Base-by-base conservation (phyloP, 371 early-diverging fungal species). In the Lichtheimia ornata region DNA sequence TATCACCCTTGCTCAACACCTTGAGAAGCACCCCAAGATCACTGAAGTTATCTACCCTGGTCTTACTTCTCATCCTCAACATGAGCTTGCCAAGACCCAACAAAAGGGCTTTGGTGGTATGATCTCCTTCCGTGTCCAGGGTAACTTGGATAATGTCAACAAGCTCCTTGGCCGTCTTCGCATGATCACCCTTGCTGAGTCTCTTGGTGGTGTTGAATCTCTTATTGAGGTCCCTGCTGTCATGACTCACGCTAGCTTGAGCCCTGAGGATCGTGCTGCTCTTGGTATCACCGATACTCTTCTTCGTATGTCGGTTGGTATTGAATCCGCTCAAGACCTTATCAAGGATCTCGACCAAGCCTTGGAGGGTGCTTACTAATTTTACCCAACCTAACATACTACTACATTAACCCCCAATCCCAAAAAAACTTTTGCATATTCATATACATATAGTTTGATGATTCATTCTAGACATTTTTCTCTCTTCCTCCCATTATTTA, bases 221-320 rank as follows among this genome's bases (percentile, higher is more conserved):
- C 76, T 94, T 56, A 89, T 89, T 52, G 93, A 93, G 69, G 83
- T 92, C 45, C 94, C 94, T 22, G 84, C 91, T 35, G 83, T 88
- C 59, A 94, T 94, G 94, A 94, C 94, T 24, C 96, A 95, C 68
- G 94, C 91, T 40, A 75, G 89, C 7, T 82, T 95, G 64, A 82
- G 86, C 44, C 83, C 89, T 43, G 93, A 91, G 70, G 89, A 87
- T 51, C 81, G 94, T 55, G 82, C 82, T 28, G 69, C 69, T n/a
- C 67, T 94, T 13, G 94, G 94, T 45, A 88, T 94, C 64, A 91
- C 92, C 55, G 94, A 92, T 64, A 88, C 84, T 54, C 77, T 95
- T 69, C 84, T 95, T 63, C 84, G 96, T 62, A 59, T 94, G 57
- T 89, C 90, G 4, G 84, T 90, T 53, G 94, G 94, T 63, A 87